Percentiles rank a stretch among this genome's conserved stretches.
These are phyloP conservation scores for Lizonia empirigonia DNA, from an alignment of 2,329 filamentous ascomycete genomes.

Conservation along the genomic window DNA sequence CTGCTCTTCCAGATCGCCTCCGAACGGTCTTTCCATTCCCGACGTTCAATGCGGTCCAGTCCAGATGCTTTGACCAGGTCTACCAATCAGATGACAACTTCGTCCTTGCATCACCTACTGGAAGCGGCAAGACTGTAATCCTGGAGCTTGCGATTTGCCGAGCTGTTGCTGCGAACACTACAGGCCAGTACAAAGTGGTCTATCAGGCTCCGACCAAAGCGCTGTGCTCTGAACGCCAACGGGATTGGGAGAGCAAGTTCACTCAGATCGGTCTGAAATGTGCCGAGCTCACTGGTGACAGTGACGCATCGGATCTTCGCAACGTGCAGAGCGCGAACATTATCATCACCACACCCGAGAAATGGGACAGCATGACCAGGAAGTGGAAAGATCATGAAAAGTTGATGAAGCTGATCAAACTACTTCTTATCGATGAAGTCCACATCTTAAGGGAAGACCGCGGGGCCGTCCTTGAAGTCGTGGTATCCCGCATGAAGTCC, in stretches of 20 bases:
- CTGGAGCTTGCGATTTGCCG: constrained; percentile 83
- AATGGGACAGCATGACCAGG: constrained; percentile 88
- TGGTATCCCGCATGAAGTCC: constrained; percentile 87
- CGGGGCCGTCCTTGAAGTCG: constrained; percentile 79
- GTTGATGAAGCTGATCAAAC: constrained; percentile 74
- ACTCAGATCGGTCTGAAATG: constrained; percentile 68
- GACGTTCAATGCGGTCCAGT: constrained; percentile 82
- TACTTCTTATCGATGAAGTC: constrained; percentile 87
- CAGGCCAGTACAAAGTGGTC: constrained; percentile 74
- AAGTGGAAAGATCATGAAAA: constrained; percentile 83
- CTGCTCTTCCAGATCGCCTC: constrained; percentile 71
- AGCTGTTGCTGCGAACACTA: constrained; percentile 62
- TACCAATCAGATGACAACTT: constrained; percentile 75
- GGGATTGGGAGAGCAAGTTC: constrained; percentile 81
- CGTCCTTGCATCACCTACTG: constrained; percentile 80
- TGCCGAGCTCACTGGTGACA: constrained; percentile 83
- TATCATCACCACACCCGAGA: constrained; percentile 87
- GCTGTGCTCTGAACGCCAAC: constrained; percentile 75
- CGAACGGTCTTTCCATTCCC: constrained; percentile 73
- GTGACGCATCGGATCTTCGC: constrained; percentile 67
- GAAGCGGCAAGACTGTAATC: constrained; percentile 82
- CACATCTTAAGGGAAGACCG: constrained; percentile 82
- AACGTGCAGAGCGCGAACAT: constrained; percentile 76
- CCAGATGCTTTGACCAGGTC: constrained; percentile 72
- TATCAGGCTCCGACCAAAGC: constrained; percentile 88